Percentiles rank a stretch among this genome's conserved stretches.
Conservation (phyloP, 208 protist genomes). For the Leptomonas pyrrhocoris region DNA sequence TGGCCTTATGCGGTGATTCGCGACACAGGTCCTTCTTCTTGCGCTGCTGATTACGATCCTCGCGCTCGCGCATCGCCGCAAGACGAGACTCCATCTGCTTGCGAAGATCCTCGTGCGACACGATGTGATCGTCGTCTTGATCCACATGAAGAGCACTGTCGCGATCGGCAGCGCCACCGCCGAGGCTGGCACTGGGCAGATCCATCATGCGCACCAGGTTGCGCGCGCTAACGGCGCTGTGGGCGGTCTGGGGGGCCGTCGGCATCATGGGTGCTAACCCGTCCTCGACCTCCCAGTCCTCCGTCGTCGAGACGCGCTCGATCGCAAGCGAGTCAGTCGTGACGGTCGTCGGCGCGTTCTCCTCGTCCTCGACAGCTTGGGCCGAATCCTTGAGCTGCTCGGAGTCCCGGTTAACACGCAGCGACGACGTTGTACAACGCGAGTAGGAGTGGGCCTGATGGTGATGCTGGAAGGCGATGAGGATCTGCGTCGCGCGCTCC, state of each 20-base stretch:
- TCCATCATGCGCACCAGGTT: slow-evolving; percentile 65
- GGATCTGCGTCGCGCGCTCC: slow-evolving; percentile 81
- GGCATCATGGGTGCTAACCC: slow-evolving; percentile 47
- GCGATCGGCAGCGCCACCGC: slow-evolving; percentile 24
- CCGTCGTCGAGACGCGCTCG: slow-evolving; percentile 26
- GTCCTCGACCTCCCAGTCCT: slow-evolving; percentile 33
- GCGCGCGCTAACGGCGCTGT: slow-evolving; percentile 64
- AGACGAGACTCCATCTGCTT: slow-evolving; percentile 85
- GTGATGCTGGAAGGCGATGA: slow-evolving; percentile 73
- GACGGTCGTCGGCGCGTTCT: slow-evolving; percentile 33
- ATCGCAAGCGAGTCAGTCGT: slow-evolving; percentile 29
- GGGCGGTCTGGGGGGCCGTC: slow-evolving; percentile 43
- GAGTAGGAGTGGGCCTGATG: slow-evolving; percentile 21
- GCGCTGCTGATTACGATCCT: slow-evolving; percentile 71
- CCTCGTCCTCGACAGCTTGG: slow-evolving; percentile 14
- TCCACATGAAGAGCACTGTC: slow-evolving; percentile 42
- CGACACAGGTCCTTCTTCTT: slow-evolving; percentile 52
- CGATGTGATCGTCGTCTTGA: slow-evolving; percentile 72
- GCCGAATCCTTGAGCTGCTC: slow-evolving; percentile 14
- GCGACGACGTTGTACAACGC: slow-evolving; percentile 11
- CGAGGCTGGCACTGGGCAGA: slow-evolving; percentile 81
- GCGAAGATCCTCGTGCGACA: slow-evolving; percentile 86
- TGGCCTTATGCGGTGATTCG: slow-evolving; percentile 13
- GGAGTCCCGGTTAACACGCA: slow-evolving; percentile 9
- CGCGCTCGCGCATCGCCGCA: slow-evolving; percentile 69